Base-by-base conservation (phyloP, 169 alveolate genomes). In the Plasmodium vivax region DNA sequence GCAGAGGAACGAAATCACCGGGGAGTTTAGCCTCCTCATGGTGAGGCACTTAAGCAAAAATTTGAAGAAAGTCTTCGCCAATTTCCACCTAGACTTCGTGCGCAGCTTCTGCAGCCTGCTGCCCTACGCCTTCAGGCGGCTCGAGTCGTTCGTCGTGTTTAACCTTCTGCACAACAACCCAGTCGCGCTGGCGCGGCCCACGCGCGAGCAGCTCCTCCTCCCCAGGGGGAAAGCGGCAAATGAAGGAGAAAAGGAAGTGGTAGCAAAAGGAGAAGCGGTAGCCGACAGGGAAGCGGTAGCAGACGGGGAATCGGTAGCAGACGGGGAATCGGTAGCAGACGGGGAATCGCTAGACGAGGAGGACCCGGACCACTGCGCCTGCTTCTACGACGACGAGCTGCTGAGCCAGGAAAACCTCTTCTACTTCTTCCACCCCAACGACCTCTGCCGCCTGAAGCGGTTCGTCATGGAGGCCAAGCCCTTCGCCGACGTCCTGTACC, bases 1-100 rank as follows among this genome's bases (percentile, higher is more conserved):
- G 96, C 98, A 98, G 51, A 97, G 99, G 38, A 99, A 98, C 95
- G 99, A 99, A 72, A 97, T 99, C 36, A 99, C 99, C 2, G 99
- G 99, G 30, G 99, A 99, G 84, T 98, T 98, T 95, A 97, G 99
- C 73, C 97, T 98, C 83, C 97, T 99, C 68, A 97, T 99, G 99
- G 82, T 99, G 75, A 96, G 97, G 23, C 95, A 95, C 6, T 58
- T 96, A 51, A 95, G 95, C 51, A 38, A 75, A 14, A 51, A 92
- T 6, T 36, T 92, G 2, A 82, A 92, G 41, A 32, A 92, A 36
- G 19, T 92, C 6, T 72, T 92, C 16, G 74, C 80, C 30, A 83
- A 71, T 30, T 92, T 92, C 58, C 54, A 82, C 19, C 30, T 30
- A 0, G 95, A 92, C 45, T 92, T 92, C 43, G 88, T 92, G 0